Evolutionary conservation across 306 rosid species (phyloP).

Genomic region (Prosopis cineraria): DNA sequence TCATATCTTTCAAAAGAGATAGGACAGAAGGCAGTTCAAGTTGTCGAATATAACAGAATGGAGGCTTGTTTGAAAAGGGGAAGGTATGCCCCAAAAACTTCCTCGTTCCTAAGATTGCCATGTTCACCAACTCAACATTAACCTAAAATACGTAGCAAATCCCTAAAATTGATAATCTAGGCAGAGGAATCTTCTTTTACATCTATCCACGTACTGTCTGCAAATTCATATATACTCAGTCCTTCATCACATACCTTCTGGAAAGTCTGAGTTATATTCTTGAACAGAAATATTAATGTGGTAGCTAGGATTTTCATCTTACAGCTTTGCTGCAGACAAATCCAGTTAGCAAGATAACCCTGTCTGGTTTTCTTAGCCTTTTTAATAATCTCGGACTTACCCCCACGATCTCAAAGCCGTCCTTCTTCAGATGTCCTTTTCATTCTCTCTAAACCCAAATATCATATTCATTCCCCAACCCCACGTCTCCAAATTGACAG

Average conservation of each 20-base stretch:
- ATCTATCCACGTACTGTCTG: background rate
- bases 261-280: background rate
- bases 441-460: constrained; percentile 34
- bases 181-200: background rate
- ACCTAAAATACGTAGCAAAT: background rate
- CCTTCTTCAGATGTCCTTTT: constrained; percentile 25
- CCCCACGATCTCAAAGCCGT: constrained; percentile 29
- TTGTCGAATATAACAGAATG: background rate
- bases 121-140: background rate
- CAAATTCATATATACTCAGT: background rate
- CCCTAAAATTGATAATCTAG: background rate
- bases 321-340: background rate
- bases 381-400: constrained; percentile 16
- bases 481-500: constrained; percentile 23
- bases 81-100: background rate
- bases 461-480: constrained; percentile 22
- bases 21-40: background rate
- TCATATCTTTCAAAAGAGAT: background rate
- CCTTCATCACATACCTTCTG: background rate
- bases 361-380: background rate
- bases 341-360: constrained; percentile 14
- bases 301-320: background rate
- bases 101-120: background rate
- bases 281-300: background rate
- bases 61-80: background rate